Evolutionary conservation across 208 protist genomes (phyloP), one percentile per base, ranked within the genome.

Genomic region (Leishmania amazonensis): DNA sequence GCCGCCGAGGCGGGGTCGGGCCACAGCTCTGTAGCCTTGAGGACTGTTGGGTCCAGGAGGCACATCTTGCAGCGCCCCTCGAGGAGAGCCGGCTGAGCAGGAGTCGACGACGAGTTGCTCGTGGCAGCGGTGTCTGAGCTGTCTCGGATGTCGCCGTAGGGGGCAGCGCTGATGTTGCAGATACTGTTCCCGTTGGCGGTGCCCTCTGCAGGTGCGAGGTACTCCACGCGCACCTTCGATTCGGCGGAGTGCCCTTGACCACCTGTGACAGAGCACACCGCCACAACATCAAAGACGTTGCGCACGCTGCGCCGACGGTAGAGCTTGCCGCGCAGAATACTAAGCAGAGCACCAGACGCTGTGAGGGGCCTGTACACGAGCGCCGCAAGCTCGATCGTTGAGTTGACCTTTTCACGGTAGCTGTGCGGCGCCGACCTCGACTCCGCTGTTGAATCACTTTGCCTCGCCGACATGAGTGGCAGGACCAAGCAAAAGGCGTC

Each of bases 291-390:
- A 9, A 88, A 28, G 1, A 94, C 93, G 74, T 87, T 95, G 5
- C 90, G 90, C 77, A 97, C 91, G 6, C 85, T 87, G 5, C 94
- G 90, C 64, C 90, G 85, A 45, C 81, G 83, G 76, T 87, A 93
- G 4, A 97, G 84, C 28, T 74, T 80, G 2, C 91, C 91, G 28
- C 86, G 88, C 70, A 97, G 81, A 1, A 85, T 85, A 70, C 76
- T 79, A 75, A 97, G 81, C 54, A 97, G 74, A 5, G 77, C 78
- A 17, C 89, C 89, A 35, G 88, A 86, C 1, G 77, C 74, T 1
- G 62, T 31, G 17, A 88, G 78, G 3, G 91, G 91, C 38, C 75
- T 70, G n/a, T 94, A 88, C 38, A 91, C 71, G 21, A 97, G 65
- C 8, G 83, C 87, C 24, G 81, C 85, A 2, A 95, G 65, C n/a